phyloP scores from a whole-genome alignment of 192 early-diverging fungal genomes.

The Coemansia biformis region DNA sequence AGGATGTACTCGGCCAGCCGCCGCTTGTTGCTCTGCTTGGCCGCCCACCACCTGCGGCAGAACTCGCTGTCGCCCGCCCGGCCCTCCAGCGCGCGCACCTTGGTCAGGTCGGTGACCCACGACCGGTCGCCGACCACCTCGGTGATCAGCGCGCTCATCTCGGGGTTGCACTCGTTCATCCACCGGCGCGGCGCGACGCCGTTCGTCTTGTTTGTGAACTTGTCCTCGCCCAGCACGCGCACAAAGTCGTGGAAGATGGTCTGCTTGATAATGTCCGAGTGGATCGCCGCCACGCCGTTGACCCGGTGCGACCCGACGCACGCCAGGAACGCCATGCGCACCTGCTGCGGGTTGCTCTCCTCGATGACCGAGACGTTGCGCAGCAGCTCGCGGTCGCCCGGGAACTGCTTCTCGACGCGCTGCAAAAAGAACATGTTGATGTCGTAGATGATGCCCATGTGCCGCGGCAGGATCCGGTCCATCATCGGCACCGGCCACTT shows the following conservation, averaged over 20 bases:
- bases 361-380: conserved; percentile 92
- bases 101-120: conserved; percentile 74
- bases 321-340: conserved; percentile 97
- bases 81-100: conserved; percentile 61
- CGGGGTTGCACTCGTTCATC: conserved; percentile 95
- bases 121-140: conserved; percentile 65
- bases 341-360: conserved; percentile 84
- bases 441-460: conserved; percentile 99
- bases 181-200: conserved; percentile 96
- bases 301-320: conserved; percentile 91
- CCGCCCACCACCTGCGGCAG: conserved; percentile 79
- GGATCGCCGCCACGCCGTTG: conserved; percentile 91
- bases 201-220: conserved; percentile 97
- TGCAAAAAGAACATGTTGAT: conserved; percentile 99
- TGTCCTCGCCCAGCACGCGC: conserved; percentile 73
- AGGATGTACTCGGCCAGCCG: conserved; percentile 84
- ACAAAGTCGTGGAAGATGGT: conserved; percentile 90
- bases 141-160: conserved; percentile 75
- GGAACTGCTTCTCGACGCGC: conserved; percentile 79
- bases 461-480: conserved; percentile 86
- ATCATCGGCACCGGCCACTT: conserved; percentile 95
- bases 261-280: conserved; percentile 76
- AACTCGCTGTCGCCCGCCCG: conserved; percentile 64
- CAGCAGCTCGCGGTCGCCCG: conserved; percentile 80
- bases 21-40: conserved; percentile 88